Base-by-base conservation (phyloP, 208 protist species). In the Leishmania martiniquensis region DNA sequence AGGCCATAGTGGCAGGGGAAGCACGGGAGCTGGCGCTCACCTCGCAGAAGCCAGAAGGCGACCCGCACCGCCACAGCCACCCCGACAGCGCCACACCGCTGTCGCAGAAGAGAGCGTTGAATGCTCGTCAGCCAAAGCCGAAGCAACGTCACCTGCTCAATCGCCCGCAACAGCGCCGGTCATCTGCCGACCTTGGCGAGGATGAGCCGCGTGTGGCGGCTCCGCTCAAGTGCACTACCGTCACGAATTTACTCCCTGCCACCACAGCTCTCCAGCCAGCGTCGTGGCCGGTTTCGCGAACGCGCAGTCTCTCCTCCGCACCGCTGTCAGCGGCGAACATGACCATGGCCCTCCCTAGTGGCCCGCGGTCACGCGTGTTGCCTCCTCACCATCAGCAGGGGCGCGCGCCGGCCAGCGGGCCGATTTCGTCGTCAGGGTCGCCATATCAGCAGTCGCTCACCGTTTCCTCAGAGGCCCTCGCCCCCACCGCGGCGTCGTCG, bases 211-310 rank as follows among this genome's bases (percentile, higher is more conserved):
- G 29, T 9, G 22, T 20, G 20, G 37, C 20, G 51, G 22, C 34
- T 44, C 66, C 47, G 65, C 25, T 68, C 22, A 74, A 59, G 39
- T 44, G 34, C 25, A 59, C 47, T 22, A 45, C 72, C 54, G 75
- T 83, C 55, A 55, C 55, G 1, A 75, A 71, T 52, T 67, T 67
- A 20, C 49, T 63, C 1, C 57, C 78, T 2, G 47, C 74, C n/a
- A 60, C 72, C 7, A 72, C 73, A 45, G 20, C 45, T 37, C 29
- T 54, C 5, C 69, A 63, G 37, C 37, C 39, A 45, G 34, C 49
- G 34, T 57, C 72, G 20, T 10, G n/a, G n/a, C 0, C 5, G 13
- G 12, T 17, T 15, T 68, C 44, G 4, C 57, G 7, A 20, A 47
- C 49, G 37, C 15, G 45, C 44, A 66, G n/a, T 32, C 72, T 29